phyloP scores from a whole-genome alignment of 495 filamentous ascomycete genomes.

The Penicillium macrosclerotiorum region DNA sequence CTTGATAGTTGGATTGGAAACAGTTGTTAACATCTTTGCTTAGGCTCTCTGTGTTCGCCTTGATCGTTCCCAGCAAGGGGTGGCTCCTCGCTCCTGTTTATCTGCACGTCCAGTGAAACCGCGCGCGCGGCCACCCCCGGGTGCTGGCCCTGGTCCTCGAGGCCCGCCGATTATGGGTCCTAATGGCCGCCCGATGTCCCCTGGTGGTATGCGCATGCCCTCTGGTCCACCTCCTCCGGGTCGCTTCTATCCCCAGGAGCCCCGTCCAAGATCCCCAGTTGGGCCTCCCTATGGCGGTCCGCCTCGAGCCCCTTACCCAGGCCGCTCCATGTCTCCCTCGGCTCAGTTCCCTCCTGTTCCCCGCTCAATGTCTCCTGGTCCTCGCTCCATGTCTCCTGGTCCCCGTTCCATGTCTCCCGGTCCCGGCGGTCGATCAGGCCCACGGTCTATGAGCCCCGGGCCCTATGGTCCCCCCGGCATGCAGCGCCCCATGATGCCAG shows the following conservation, averaged over 20 bases:
- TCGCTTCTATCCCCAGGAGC: conserved; percentile 41
- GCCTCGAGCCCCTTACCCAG: conserved; percentile 34
- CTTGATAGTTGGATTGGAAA: neutral
- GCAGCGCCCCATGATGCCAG: conserved; percentile 43
- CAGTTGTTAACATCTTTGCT: conserved; percentile 36
- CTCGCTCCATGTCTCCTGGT: conserved; percentile 12
- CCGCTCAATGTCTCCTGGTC: conserved; percentile 18
- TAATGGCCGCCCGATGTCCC: too few species aligned
- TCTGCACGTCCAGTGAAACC: conserved; percentile 92
- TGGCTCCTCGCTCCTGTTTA: conserved; percentile 88
- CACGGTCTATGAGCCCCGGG: conserved; percentile 55
- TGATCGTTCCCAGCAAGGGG: conserved; percentile 87
- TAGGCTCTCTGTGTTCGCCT: conserved; percentile 88
- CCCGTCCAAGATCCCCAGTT: conserved; percentile 41
- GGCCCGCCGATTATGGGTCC: conserved; percentile 52
- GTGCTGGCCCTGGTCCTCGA: conserved; percentile 45
- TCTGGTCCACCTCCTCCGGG: conserved; percentile 20
- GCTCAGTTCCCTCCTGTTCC: conserved; percentile 11
- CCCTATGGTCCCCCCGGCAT: conserved; percentile 47
- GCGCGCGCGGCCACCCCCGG: conserved; percentile 57
- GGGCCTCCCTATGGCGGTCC: conserved; percentile 26
- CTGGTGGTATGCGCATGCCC: too few species aligned
- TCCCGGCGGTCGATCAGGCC: conserved; percentile 30
- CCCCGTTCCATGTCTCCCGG: conserved; percentile 39
- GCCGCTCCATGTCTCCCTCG: conserved; percentile 25